phyloP scores from a whole-genome alignment of 2,329 filamentous ascomycete genomes.

The Amauroascus verrucosus region DNA sequence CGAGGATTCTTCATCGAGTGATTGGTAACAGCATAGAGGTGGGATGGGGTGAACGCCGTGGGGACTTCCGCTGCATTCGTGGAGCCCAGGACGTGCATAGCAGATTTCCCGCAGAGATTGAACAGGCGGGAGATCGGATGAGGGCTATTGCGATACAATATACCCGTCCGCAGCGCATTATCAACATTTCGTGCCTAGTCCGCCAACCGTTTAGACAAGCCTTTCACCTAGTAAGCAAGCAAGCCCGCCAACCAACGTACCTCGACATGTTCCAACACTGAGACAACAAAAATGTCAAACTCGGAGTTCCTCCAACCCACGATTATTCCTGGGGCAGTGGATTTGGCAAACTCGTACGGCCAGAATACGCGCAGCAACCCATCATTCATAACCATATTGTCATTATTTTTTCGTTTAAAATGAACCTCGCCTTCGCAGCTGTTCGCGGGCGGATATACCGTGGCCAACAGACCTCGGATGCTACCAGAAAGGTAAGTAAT shows the following conservation, averaged over 20 bases:
- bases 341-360: constrained; percentile 73
- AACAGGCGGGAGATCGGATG: constrained; percentile 73
- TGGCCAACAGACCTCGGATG: constrained; percentile 69
- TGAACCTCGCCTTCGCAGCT: constrained; percentile 84
- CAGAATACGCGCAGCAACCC: constrained; percentile 97
- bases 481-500: constrained; percentile 37
- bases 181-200: constrained; percentile 66
- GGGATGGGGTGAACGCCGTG: constrained; percentile 52
- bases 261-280: constrained; percentile 82
- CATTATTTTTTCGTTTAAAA: constrained; percentile 54
- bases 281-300: constrained; percentile 79
- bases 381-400: constrained; percentile 58
- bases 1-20: constrained; percentile 50
- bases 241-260: constrained; percentile 43
- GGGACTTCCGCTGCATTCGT: constrained; percentile 53
- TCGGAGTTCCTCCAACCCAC: constrained; percentile 94
- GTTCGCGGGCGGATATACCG: constrained; percentile 88
- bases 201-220: not conserved
- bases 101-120: constrained; percentile 69
- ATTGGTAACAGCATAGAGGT: constrained; percentile 53
- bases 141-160: constrained; percentile 69
- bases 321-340: constrained; percentile 67
- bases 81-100: constrained; percentile 76
- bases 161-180: constrained; percentile 71
- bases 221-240: constrained; percentile 1